Percentiles rank a stretch among this genome's conserved stretches.
Conservation (phyloP, 164 flowering plant species). For the Vitis vinifera region DNA sequence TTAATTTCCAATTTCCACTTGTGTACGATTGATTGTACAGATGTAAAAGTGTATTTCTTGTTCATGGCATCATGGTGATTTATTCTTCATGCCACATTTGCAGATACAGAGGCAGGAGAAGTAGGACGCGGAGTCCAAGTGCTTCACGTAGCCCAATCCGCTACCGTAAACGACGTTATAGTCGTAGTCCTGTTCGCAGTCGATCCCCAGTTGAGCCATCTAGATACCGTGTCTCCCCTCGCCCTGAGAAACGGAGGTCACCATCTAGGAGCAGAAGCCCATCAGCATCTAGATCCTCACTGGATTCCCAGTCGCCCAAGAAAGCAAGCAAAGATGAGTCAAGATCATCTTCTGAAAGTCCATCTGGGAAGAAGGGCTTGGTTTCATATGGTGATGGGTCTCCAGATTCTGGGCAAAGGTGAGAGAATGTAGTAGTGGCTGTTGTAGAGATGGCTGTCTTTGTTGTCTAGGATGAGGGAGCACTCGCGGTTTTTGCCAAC, state of each 20-base stretch:
- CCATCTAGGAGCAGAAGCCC: conserved; percentile 58
- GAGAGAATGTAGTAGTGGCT: background rate
- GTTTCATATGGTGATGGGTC: conserved; percentile 87
- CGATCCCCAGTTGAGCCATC: conserved; percentile 59
- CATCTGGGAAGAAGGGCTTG: conserved; percentile 57
- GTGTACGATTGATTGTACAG: too few species aligned
- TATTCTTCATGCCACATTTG: background rate
- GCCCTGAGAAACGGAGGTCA: conserved; percentile 51
- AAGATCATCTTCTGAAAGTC: conserved; percentile 66
- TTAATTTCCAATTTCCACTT: too few species aligned
- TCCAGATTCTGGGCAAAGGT: conserved; percentile 57
- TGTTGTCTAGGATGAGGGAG: background rate
- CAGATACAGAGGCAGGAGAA: conserved; percentile 88
- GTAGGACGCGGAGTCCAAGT: conserved; percentile 69
- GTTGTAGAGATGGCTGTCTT: background rate
- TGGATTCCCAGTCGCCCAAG: conserved; percentile 53
- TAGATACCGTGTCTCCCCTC: conserved; percentile 49
- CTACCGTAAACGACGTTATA: conserved; percentile 62
- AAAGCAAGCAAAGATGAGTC: conserved; percentile 46
- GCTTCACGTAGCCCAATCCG: conserved; percentile 73
- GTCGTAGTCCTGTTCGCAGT: conserved; percentile 65
- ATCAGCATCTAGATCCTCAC: conserved; percentile 54
- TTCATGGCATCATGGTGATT: too few species aligned
- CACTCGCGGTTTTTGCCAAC: background rate
- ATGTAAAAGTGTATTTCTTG: too few species aligned